Evolutionary conservation across 2,329 filamentous ascomycete genomes (phyloP).

Genomic region (Nectriaceae sp.): DNA sequence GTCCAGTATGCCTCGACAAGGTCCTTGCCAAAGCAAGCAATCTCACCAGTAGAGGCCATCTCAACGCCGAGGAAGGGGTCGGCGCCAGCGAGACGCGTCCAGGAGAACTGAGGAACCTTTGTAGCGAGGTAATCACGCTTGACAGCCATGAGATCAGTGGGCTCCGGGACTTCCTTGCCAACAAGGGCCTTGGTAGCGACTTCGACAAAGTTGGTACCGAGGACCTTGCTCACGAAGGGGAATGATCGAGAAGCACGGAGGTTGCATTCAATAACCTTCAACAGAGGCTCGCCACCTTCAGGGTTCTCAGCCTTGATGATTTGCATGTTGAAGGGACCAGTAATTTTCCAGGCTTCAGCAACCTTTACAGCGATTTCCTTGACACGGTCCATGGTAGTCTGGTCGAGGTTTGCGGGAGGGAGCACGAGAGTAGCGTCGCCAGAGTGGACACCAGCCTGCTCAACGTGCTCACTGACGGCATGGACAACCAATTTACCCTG

Average conservation of each 20-base stretch:
- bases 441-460: conserved; percentile 97
- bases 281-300: conserved; percentile 70
- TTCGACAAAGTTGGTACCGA: conserved; percentile 96
- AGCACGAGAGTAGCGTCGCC: conserved; percentile 95
- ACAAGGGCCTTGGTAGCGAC: conserved; percentile 91
- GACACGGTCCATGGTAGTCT: conserved; percentile 76
- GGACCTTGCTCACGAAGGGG: conserved; percentile 96
- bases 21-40: conserved; percentile 97
- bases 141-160: conserved; percentile 83
- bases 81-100: conserved; percentile 95
- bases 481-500: conserved; percentile 86
- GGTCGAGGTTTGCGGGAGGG: conserved; percentile 79
- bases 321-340: conserved; percentile 99
- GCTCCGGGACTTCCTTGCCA: conserved; percentile 79
- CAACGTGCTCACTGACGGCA: conserved; percentile 92
- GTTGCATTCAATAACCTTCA: conserved; percentile 99
- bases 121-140: conserved; percentile 93
- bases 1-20: conserved; percentile 98
- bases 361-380: conserved; percentile 98
- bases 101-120: conserved; percentile 98
- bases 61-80: conserved; percentile 98
- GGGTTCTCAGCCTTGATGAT: conserved; percentile 90
- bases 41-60: conserved; percentile 96
- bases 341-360: conserved; percentile 95
- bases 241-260: conserved; percentile 96